phyloP scores from a whole-genome alignment of 2,329 filamentous ascomycete species.

The Alternaria panax region DNA sequence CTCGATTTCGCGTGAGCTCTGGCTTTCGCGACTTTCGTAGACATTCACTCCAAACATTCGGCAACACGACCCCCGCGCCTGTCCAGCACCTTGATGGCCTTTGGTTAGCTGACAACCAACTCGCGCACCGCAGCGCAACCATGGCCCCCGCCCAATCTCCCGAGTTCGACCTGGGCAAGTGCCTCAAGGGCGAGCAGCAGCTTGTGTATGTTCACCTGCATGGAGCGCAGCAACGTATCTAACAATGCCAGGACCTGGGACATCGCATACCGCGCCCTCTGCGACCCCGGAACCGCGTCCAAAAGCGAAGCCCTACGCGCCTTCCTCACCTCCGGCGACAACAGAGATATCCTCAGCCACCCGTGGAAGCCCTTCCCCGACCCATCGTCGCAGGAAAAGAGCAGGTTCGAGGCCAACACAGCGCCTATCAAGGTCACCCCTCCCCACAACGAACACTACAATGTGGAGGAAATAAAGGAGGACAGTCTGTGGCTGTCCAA shows the following conservation, averaged over 20 bases:
- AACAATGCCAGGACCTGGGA: constrained; percentile 67
- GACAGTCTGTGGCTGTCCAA: constrained; percentile 88
- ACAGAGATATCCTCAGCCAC: constrained; percentile 71
- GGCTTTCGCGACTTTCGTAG: constrained; percentile 24
- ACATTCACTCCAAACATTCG: constrained; percentile 35
- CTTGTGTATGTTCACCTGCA: constrained; percentile 71
- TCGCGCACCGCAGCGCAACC: constrained; percentile 47
- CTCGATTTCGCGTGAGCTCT: constrained; percentile 26
- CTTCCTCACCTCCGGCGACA: constrained; percentile 76
- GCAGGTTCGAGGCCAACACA: constrained; percentile 81
- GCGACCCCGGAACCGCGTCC: constrained; percentile 55
- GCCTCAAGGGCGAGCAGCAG: constrained; percentile 79
- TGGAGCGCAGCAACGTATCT: constrained; percentile 6
- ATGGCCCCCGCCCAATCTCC: constrained; percentile 45
- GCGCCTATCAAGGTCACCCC: constrained; percentile 85
- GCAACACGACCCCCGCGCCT: constrained; percentile 23
- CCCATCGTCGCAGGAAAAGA: constrained; percentile 69
- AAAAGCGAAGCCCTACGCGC: constrained; percentile 58
- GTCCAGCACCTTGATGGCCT: constrained; percentile 40
- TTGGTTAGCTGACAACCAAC: constrained; percentile 33
- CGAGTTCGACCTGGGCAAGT: constrained; percentile 81
- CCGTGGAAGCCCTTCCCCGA: constrained; percentile 73
- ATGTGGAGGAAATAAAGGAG: constrained; percentile 80
- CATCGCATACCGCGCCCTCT: constrained; percentile 62
- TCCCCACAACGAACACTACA: constrained; percentile 69